Evolutionary conservation across 2,329 filamentous ascomycete species (phyloP).

Genomic region (Talaromyces verruculosus): DNA sequence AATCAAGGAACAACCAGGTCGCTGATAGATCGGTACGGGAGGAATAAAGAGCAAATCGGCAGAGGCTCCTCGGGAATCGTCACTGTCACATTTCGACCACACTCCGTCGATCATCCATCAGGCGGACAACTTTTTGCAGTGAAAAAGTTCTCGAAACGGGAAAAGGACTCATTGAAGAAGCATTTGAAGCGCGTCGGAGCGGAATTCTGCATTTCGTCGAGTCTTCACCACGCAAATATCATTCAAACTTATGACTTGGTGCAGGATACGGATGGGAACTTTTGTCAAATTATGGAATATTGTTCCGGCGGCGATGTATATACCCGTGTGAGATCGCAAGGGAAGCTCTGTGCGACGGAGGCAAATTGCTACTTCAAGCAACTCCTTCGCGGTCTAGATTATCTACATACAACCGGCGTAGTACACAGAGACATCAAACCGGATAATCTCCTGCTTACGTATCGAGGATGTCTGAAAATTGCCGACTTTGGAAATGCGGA

Average conservation of each 20-base stretch:
- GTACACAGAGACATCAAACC: conserved; percentile 62
- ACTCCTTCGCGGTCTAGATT: conserved; percentile 89
- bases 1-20: neutral
- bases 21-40: conserved; percentile 19
- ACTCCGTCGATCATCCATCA: conserved; percentile 65
- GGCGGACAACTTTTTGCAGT: conserved; percentile 83
- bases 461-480: conserved; percentile 59
- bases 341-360: conserved; percentile 69
- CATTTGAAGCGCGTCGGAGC: conserved; percentile 88
- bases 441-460: conserved; percentile 60
- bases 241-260: conserved; percentile 89
- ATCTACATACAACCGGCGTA: conserved; percentile 91
- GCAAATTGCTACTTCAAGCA: conserved; percentile 94
- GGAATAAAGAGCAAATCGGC: conserved; percentile 55
- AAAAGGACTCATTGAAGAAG: conserved; percentile 82
- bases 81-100: conserved; percentile 81
- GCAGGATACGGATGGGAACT: conserved; percentile 70
- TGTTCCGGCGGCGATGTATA: conserved; percentile 87
- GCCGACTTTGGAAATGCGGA: conserved; percentile 70
- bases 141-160: conserved; percentile 83
- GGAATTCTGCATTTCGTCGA: conserved; percentile 90
- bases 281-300: conserved; percentile 93
- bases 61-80: conserved; percentile 88
- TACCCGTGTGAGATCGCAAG: conserved; percentile 75
- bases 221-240: conserved; percentile 82